A percentile compares a stretch with the other conserved stretches of the same genome.
Conservation (phyloP, 345 rosid species). For the Diplotaxis tenuifolia region DNA sequence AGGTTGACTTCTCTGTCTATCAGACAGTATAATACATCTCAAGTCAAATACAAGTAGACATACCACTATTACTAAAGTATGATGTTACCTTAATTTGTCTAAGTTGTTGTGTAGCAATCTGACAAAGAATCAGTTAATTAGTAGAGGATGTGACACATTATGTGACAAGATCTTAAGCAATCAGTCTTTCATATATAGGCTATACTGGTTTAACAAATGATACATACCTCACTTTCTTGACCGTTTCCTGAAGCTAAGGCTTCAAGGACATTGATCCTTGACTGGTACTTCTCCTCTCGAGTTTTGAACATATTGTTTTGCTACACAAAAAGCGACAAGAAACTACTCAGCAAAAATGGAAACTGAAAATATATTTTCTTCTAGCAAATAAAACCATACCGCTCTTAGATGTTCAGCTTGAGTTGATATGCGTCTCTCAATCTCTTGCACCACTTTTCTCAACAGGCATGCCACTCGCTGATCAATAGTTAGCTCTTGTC, state of each 20-base stretch:
- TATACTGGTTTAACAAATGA: neutral
- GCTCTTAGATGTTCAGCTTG: conserved; percentile 94
- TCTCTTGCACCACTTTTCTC: conserved; percentile 90
- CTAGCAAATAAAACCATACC: conserved; percentile 38
- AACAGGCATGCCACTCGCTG: conserved; percentile 85
- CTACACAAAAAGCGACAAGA: conserved; percentile 5
- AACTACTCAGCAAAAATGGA: conserved; percentile 5
- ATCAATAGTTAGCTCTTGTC: conserved; percentile 25
- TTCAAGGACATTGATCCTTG: conserved; percentile 84
- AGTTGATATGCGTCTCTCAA: conserved; percentile 92
- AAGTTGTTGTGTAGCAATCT: conserved; percentile 54
- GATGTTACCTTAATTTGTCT: conserved; percentile 51
- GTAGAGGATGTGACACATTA: conserved; percentile 1
- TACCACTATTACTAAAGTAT: conserved; percentile 2
- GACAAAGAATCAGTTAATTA: conserved; percentile 27
- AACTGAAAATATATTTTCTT: neutral
- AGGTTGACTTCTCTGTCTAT: conserved; percentile 47
- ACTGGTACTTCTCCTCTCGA: conserved; percentile 85
- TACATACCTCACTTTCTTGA: conserved; percentile 63
- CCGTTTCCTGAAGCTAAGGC: conserved; percentile 73
- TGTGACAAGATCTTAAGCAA: conserved; percentile 7
- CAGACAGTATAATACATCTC: conserved; percentile 3
- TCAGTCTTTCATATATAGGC: neutral
- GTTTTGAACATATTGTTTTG: conserved; percentile 52
- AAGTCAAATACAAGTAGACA: neutral